phyloP scores from a whole-genome alignment of 495 filamentous ascomycete species.

The Talaromyces thailandensis region DNA sequence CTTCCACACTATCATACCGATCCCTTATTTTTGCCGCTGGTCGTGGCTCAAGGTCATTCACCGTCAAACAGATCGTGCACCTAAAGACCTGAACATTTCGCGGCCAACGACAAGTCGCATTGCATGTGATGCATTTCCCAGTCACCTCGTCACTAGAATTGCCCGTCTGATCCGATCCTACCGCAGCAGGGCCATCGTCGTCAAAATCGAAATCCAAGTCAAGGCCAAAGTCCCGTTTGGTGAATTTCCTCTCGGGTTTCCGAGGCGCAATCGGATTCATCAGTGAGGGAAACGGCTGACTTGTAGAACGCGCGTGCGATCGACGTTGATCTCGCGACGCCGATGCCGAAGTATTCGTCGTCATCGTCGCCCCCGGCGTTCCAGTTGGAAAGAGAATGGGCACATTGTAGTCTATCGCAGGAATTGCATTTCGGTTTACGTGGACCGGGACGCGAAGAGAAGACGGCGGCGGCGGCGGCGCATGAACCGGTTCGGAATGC shows the following conservation, averaged over 20 bases:
- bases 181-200: slow-evolving; percentile 27
- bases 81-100: slow-evolving; percentile 63
- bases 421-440: slow-evolving; percentile 3
- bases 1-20: slow-evolving; percentile 9
- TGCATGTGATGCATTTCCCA: slow-evolving; percentile 76
- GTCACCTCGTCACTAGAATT: slow-evolving; percentile 39
- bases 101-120: slow-evolving; percentile 78
- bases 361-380: slow-evolving; percentile 3
- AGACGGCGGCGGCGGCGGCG: slow-evolving; percentile 10
- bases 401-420: slow-evolving; percentile 21
- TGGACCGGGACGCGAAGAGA: slow-evolving; percentile 5
- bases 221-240: slow-evolving; percentile 16
- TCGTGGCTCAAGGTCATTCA: slow-evolving; percentile 67
- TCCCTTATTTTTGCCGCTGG: slow-evolving; percentile 15
- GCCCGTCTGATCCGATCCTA: slow-evolving; percentile 26
- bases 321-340: slow-evolving; percentile 18
- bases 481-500: slow-evolving; percentile 6
- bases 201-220: slow-evolving; percentile 27
- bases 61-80: slow-evolving; percentile 77
- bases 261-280: slow-evolving; percentile 45
- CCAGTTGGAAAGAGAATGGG: slow-evolving; percentile 14
- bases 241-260: slow-evolving; percentile 31
- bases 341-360: slow-evolving; percentile 11
- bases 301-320: slow-evolving; percentile 61
- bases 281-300: slow-evolving; percentile 63